A percentile compares a stretch with the other conserved stretches of the same genome.
Evolutionary conservation across 495 filamentous ascomycete species (phyloP).

Genomic region (Thermothielavioides terrestris): DNA sequence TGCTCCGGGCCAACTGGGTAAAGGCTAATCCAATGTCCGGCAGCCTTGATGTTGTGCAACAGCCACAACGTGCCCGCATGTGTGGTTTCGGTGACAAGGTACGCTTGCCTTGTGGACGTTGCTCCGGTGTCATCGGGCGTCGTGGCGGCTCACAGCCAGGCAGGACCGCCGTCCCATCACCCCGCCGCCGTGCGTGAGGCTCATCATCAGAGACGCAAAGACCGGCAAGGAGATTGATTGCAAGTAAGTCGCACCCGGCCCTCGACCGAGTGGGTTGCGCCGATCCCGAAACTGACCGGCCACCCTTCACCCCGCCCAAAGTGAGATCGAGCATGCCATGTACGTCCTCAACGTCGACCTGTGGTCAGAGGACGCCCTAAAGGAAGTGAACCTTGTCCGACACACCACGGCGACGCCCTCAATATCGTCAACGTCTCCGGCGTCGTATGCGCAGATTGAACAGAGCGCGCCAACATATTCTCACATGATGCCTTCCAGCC

Average conservation of each 20-base stretch:
- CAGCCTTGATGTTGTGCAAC: slow-evolving; percentile 79
- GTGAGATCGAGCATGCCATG: slow-evolving; percentile 68
- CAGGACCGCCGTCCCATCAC: slow-evolving; percentile 95
- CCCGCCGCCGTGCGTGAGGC: slow-evolving; percentile 82
- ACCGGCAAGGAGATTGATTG: slow-evolving; percentile 84
- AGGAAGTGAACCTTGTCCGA: slow-evolving; percentile 89
- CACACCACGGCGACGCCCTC: slow-evolving; percentile 81
- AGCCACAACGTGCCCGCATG: slow-evolving; percentile 92
- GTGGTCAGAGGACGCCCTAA: slow-evolving; percentile 74
- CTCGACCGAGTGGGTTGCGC: neutral
- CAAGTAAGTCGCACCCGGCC: slow-evolving; percentile 53
- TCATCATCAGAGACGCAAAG: slow-evolving; percentile 68
- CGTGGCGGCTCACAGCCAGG: slow-evolving; percentile 2
- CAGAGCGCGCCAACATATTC: slow-evolving; percentile 26
- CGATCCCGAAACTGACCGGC: slow-evolving; percentile 14
- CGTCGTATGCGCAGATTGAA: slow-evolving; percentile 27
- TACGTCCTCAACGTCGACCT: slow-evolving; percentile 92
- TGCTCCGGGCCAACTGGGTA: neutral
- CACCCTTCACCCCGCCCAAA: slow-evolving; percentile 10
- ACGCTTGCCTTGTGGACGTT: slow-evolving; percentile 8
- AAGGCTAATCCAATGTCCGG: slow-evolving; percentile 16
- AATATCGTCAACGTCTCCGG: slow-evolving; percentile 61
- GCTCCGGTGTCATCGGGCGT: neutral
- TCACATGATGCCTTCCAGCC: slow-evolving; percentile 27
- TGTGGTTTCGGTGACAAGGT: slow-evolving; percentile 99